Evolutionary conservation across 192 early-diverging fungal species (phyloP), one percentile per base, ranked within the genome.

Genomic region (Coemansia brasiliensis): DNA sequence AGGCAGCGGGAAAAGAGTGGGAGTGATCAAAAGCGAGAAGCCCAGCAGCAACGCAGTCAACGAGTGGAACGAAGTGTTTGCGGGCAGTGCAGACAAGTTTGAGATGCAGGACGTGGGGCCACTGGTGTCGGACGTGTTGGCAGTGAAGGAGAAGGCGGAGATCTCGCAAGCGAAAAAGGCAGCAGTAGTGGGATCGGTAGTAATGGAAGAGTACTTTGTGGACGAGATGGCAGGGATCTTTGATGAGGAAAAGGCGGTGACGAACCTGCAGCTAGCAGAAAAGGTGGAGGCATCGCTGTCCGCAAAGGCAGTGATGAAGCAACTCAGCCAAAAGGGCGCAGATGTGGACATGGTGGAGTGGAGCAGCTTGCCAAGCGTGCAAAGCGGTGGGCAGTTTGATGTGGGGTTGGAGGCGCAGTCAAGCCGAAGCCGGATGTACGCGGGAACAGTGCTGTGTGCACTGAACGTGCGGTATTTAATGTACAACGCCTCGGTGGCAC

Each of bases 311-410:
- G 75, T 85, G 65, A 66, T 74, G 22, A 86, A 86, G 64, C 79
- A 82, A 46, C 72, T 91, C 12, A 75, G 91, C 27, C 85, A 86
- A 11, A 71, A 72, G 15, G 90, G 92, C 53, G 85, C 92, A 56
- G 65, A 85, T n/a, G 70, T 83, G 29, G 88, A 87, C 15, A 80
- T 84, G 53, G 74, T 86, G 9, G 97, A 99, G 43, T 93, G 90
- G 91, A 92, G 93, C 61, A 92, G 95, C 40, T 78, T 86, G 7
- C 97, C 97, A 7, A 92, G 96, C 50, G 88, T 99, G 59, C 95
- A 98, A 76, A 94, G 92, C 79, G 97, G 97, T 54, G 95, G 95
- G 38, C 80, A 85, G 32, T 99, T 94, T 70, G 88, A 95, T 57
- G 79, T 99, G 52, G 85, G 83, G 55, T 83, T 90, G 10, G 87